Conservation (phyloP, 495 filamentous ascomycete species). For the Aspergillus coremiiformis region DNA sequence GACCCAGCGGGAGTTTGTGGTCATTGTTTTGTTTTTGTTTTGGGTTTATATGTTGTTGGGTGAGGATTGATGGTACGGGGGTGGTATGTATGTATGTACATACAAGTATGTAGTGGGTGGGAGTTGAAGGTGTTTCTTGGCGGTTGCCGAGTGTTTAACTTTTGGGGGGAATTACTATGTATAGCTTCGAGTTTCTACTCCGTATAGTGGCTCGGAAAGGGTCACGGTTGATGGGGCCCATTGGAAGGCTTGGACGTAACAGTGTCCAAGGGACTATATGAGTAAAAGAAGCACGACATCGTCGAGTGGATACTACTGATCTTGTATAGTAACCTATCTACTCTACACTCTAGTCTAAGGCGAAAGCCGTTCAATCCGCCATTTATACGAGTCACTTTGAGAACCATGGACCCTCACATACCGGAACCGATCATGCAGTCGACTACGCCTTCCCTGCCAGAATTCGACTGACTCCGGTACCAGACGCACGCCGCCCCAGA, state of each 20-base stretch:
- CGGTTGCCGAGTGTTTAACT: background rate
- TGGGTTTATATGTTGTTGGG: background rate
- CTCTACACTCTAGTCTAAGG: constrained; percentile 18
- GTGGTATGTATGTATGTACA: background rate
- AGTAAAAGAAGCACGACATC: too few relatives aligned
- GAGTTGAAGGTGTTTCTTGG: background rate
- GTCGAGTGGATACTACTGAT: background rate
- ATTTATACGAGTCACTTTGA: constrained; percentile 49
- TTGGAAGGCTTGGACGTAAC: too few relatives aligned
- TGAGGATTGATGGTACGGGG: background rate
- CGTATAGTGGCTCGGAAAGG: too few relatives aligned
- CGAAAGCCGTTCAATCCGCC: constrained; percentile 36
- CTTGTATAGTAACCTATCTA: background rate
- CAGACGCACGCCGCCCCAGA: constrained; percentile 89
- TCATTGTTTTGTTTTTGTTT: constrained; percentile 5
- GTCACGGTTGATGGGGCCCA: too few relatives aligned
- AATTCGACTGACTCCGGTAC: constrained; percentile 85
- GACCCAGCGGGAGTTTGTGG: constrained; percentile 53
- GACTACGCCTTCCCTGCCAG: constrained; percentile 84
- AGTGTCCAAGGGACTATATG: too few relatives aligned
- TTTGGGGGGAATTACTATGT: too few relatives aligned
- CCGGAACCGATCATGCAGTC: constrained; percentile 87
- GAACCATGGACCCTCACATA: constrained; percentile 59
- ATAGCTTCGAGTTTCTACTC: too few relatives aligned
- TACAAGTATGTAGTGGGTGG: background rate